Base-by-base conservation (phyloP, 2,329 filamentous ascomycete genomes). In the Drechslerella coelobrocha region DNA sequence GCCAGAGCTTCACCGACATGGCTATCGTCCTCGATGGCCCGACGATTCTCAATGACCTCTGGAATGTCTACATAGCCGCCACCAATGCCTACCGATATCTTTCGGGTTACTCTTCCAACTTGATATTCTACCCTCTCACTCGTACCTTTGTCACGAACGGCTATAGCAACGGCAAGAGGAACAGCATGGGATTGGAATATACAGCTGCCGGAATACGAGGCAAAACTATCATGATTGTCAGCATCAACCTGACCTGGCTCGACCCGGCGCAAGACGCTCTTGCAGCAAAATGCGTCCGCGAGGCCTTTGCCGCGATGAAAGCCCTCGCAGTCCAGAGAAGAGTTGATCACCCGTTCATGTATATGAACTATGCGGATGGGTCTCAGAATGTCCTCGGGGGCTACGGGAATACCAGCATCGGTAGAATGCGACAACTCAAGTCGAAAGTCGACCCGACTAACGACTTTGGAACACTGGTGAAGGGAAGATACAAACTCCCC, bases 291-390 rank as follows among this genome's bases (percentile, higher is more conserved):
- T 61, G 51, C n/a, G 65, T 62, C 2, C 45, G 53, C 23, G 31
- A 29, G 37, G 52, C 29, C 19, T 53, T 69, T 5, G 52, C 57
- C 19, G 52, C 17, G 14, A 27, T 69, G 41, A 56, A 45, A 39
- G 27, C 34, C 12, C 2, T 61, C 1, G 65, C 65, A 14, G 19
- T 39, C n/a, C n/a, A 27, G 5, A 57, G 39, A 10, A 57, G 52
- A 8, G 14, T 57, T 8, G 57, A 56, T 27, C 65, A 69, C 41
- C 57, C 57, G 29, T 69, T 62, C 17, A 21, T 57, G 17, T 69
- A 69, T 54, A 62, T 69, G 65, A 69, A 69, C 50, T 69, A 69
- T 34, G 65, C 65, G 45, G 50, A 69, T 39, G 65, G 65, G 8
- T 62, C 65, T 26, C 65, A 69, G 53, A 57, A 69, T 62, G 65